phyloP scores from a whole-genome alignment of 2,329 filamentous ascomycete species.

The Coniochaeta prunicola region DNA sequence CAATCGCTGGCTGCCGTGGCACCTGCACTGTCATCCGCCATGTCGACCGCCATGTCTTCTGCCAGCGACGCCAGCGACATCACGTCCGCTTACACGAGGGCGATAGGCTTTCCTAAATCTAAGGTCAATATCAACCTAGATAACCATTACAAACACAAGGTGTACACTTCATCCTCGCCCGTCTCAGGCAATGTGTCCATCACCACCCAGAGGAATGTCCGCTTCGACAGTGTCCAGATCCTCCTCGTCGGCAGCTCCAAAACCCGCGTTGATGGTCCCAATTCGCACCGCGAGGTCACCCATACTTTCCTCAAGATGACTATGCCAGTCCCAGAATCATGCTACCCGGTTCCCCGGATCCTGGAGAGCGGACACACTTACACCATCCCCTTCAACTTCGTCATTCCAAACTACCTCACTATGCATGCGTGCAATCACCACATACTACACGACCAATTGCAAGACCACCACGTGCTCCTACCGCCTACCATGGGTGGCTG shows the following conservation, averaged over 20 bases:
- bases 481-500: constrained; percentile 46
- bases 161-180: constrained; percentile 48
- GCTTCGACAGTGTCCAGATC: constrained; percentile 46
- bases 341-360: constrained; percentile 38
- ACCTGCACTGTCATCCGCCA: constrained; percentile 3
- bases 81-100: constrained; percentile 7
- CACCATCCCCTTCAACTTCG: constrained; percentile 50
- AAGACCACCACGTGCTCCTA: constrained; percentile 44
- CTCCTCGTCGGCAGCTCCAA: constrained; percentile 42
- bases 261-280: constrained; percentile 44
- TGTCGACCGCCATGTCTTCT: not conserved
- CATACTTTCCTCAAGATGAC: constrained; percentile 49
- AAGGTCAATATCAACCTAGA: constrained; percentile 42
- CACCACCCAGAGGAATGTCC: constrained; percentile 33
- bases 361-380: constrained; percentile 42
- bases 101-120: constrained; percentile 20
- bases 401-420: constrained; percentile 51
- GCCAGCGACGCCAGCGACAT: constrained; percentile 8
- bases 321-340: constrained; percentile 42
- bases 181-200: constrained; percentile 43
- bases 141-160: constrained; percentile 45
- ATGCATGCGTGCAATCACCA: constrained; percentile 47
- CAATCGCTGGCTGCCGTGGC: constrained; percentile 4
- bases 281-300: constrained; percentile 37
- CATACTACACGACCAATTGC: constrained; percentile 34